These are phyloP conservation scores for Nitzschia putrida DNA, from an alignment of 108 stramenopile species.

Conservation along the genomic window DNA sequence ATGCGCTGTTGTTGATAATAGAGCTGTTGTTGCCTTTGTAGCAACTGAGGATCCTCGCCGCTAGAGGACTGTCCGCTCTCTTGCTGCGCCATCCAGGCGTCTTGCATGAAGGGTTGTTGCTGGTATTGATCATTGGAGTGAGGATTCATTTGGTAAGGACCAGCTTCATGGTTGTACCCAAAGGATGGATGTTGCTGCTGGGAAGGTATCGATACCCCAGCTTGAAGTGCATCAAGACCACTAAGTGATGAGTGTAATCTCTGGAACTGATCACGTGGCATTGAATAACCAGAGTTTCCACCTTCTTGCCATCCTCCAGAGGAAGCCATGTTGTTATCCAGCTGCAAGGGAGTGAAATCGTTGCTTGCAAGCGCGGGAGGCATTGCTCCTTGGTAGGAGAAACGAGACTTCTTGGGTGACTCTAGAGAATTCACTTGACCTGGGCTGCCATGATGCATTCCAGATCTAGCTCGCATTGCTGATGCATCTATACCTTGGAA, in stretches of 20 bases:
- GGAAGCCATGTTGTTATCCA: too few species aligned
- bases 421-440: too few species aligned
- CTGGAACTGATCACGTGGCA: background rate
- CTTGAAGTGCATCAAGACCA: constrained; percentile 5
- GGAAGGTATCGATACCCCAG: background rate
- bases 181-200: background rate
- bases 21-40: background rate
- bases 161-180: background rate
- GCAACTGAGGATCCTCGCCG: background rate
- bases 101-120: constrained; percentile 1
- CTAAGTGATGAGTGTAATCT: constrained; percentile 10
- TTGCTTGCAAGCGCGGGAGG: too few species aligned
- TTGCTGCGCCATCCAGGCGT: background rate
- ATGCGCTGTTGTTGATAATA: constrained; percentile 6
- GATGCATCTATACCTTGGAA: too few species aligned
- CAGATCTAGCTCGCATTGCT: too few species aligned
- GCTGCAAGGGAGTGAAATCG: too few species aligned
- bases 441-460: too few species aligned
- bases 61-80: background rate
- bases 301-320: too few species aligned
- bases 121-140: background rate
- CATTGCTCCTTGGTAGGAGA: too few species aligned
- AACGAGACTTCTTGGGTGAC: too few species aligned
- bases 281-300: too few species aligned
- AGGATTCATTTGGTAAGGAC: background rate